Base-by-base conservation (phyloP, 1,284 basidiomycete genomes). In the Grifola frondosa region DNA sequence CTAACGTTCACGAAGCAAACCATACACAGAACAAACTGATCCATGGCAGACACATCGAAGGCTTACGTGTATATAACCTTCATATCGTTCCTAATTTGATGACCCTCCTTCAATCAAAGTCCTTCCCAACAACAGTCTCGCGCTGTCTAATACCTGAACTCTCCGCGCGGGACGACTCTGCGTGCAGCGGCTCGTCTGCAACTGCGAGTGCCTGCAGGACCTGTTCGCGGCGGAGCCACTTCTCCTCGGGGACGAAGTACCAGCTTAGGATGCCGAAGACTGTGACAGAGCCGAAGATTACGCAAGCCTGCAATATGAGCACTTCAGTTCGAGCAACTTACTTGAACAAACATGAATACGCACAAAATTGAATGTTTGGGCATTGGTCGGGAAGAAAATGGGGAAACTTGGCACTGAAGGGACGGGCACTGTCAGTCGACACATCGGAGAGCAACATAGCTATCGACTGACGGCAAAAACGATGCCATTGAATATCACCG, bases 281-380 rank as follows among this genome's bases (percentile, higher is more conserved):
- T 3, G 88, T 88, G 44, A 90, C 81, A 12, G 74, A 67, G 9
- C 78, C 87, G 51, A 91, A 84, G 49, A 94, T 92, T 24, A 88
- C 86, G 40, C 71, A 68, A 6, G 86, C 81, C 85, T 88, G 44
- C 34, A 19, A n/a, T n/a, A 31, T 3, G 19, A 3, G 17, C 11
- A 37, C n/a, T n/a, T n/a, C n/a, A n/a, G n/a, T n/a, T n/a, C n/a
- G n/a, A n/a, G n/a, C 21, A 22, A 29, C 21, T 21, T 17, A 4
- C 10, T 8, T 23, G 23, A 21, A 34, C 26, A 26, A 35, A 24
- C 15, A 8, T n/a, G 17, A 23, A 30, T 1, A 73, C 84, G 65
- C 52, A 88, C 85, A 58, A 90, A 91, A 63, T 92, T 91, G 70
- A 92, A 89, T 1, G 74, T 81, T 44, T 79, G 63, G 0, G 84